Base-by-base conservation (phyloP, 257 asterid genomes). In the Leptodermis oblonga region DNA sequence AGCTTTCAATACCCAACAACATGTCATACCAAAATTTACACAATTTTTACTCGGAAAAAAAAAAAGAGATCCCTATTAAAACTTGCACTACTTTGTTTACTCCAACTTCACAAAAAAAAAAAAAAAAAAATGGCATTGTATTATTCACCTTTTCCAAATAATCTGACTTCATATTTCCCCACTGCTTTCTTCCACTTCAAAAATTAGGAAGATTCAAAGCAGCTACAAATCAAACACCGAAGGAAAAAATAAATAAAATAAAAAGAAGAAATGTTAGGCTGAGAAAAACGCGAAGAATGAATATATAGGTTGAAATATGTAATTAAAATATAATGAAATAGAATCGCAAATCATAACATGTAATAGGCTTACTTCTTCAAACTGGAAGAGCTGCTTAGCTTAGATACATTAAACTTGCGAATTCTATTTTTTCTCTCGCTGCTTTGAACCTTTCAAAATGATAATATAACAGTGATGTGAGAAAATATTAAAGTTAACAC, bases 121-220 rank as follows among this genome's bases (percentile, higher is more conserved):
- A n/a, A n/a, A n/a, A n/a, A 37, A 22, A 53, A 5, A 41, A 31
- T 25, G 34, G n/a, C 22, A 30, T 37, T 12, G 8, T n/a, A 36
- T 7, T n/a, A 36, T 33, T 17, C 83, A 90, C 97, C 95, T 90
- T 88, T 71, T 88, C 92, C 70, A 91, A 81, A 79, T 88, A 88
- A 37, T 84, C 79, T 65, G 91, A 91, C 82, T 87, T 87, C 80
- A 91, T 72, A 62, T 77, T 80, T 65, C 96, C 97, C 96, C 95
- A 86, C 28, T 96, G 90, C 78, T 88, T 83, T 83, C 92, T 86
- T 73, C 96, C 97, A 90, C 94, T 88, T 77, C 90, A 94, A 77
- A 87, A 87, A 82, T 90, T 85, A 42, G 96, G 96, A 73, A 85
- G 97, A 76, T 90, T 90, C 73, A 93, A 82, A 74, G 89, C 86